Percentiles rank a stretch among this genome's conserved stretches.
Conservation (phyloP, 1,139 yeast species). For the Arxiozyma bovina region DNA sequence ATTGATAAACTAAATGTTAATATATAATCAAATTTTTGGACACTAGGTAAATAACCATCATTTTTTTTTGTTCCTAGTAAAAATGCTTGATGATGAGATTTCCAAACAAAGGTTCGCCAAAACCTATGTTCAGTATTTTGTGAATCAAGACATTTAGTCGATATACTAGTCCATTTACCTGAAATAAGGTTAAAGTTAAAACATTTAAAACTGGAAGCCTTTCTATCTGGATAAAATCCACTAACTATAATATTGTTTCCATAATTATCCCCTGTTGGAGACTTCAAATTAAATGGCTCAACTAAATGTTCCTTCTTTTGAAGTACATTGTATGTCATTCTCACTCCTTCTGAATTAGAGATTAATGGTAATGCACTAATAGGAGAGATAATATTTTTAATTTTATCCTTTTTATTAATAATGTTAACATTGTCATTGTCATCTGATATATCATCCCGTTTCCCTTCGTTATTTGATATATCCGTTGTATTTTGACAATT, state of each 20-base stretch:
- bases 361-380: conserved; percentile 29
- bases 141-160: conserved; percentile 44
- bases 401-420: not conserved
- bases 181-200: conserved; percentile 58
- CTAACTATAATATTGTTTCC: conserved; percentile 56
- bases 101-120: conserved; percentile 67
- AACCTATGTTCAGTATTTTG: conserved; percentile 49
- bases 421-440: conserved; percentile 4
- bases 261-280: conserved; percentile 55
- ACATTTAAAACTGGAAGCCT: conserved; percentile 41
- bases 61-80: conserved; percentile 43
- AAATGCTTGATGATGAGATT: conserved; percentile 61
- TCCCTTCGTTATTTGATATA: not conserved
- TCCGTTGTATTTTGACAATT: conserved; percentile 8
- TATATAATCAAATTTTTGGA: conserved; percentile 51
- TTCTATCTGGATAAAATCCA: conserved; percentile 42
- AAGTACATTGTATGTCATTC: conserved; percentile 18
- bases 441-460: conserved; percentile 3
- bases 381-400: conserved; percentile 17
- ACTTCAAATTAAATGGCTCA: conserved; percentile 35
- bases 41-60: conserved; percentile 43
- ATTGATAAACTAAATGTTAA: conserved; percentile 51
- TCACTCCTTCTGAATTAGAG: conserved; percentile 27
- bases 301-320: conserved; percentile 14
- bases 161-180: conserved; percentile 58